Base-by-base conservation (phyloP, 768 basidiomycete species). In the Hericium rajendrae region DNA sequence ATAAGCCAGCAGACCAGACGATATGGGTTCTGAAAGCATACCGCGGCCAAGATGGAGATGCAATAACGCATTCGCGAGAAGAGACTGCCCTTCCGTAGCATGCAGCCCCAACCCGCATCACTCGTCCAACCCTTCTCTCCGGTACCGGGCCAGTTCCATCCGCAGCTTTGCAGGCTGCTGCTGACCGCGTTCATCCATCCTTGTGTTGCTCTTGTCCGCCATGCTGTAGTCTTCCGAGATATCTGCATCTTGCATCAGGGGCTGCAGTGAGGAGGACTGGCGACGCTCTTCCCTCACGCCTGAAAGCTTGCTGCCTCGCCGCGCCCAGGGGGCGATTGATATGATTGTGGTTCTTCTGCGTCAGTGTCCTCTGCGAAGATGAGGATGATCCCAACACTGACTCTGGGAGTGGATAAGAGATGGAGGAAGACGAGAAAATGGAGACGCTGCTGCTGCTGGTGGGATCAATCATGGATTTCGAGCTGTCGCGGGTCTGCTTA, bases 101-200 rank as follows among this genome's bases (percentile, higher is more conserved):
- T 94, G 66, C 92, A 94, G 0, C 91, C 91, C 91, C 91, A 94
- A 0, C 92, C 91, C 0, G 86, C 75, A 71, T 94, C 91, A 60
- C 80, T 86, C 15, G 87, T 86, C 81, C 93, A 87, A 0, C 86
- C 88, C 65, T 85, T 86, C 69, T 89, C 86, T 0, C 82, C 82
- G 0, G 79, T 66, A 12, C 71, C 76, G 15, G 76, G 74, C 82
- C 86, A 86, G 46, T 80, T 79, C 80, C 88, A 86, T 40, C 80
- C 72, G 67, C 74, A 75, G 8, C 70, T 65, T 18, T 76, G 76
- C 49, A 77, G 79, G 62, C 73, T 79, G 49, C 68, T 54, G 59
- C 59, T n/a, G 63, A 49, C 20, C 39, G 51, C 38, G 3, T 28
- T 32, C 28, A 28, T 32, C 32, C 32, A 32, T 32, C 4, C 32